Base-by-base conservation (phyloP, 306 rosid species). In the Clitoria ternatea region DNA sequence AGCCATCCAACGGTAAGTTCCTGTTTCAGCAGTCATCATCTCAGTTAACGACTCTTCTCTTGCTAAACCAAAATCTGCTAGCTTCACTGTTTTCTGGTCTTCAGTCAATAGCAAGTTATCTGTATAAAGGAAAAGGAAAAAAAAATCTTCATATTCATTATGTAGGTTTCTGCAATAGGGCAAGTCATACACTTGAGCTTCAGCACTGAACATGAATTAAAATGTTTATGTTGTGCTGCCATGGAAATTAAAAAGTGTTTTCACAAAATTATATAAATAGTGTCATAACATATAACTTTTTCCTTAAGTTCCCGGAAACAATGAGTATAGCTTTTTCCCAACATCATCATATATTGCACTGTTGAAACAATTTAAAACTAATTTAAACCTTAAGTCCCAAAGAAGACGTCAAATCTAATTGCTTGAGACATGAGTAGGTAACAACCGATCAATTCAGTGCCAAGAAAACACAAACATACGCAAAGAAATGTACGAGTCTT, bases 1-100 rank as follows among this genome's bases (percentile, higher is more conserved):
- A 37, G 97, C 98, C 98, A 93, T 90, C 98, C 98, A 93, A 63
- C 97, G 97, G 82, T 93, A 93, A 0, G 96, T 93, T 48, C 98
- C 97, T 1, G 97, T 93, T 84, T 93, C 98, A 5, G 97, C 98
- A 0, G 98, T 90, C 98, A 93, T 93, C 94, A 88, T 93, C 85
- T 93, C 97, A 19, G 96, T 93, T 56, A 93, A 77, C 7, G 98
- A 80, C 81, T 92, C 98, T 76, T 93, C 98, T 82, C 97, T 85
- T 17, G 97, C 97, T 81, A 90, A 86, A 57, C 98, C 98, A 79
- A 93, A 93, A 85, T 93, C 98, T 44, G 97, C 97, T 48, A 93
- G 86, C 77, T 90, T 90, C 29, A 93, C 92, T 30, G 89, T 84
- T 83, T 82, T 87, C 56, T 86, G 89, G 74, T 93, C 94, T 39